Base-by-base conservation (phyloP, 805 yeast genomes). In the Schizosaccharomyces japonicus region DNA sequence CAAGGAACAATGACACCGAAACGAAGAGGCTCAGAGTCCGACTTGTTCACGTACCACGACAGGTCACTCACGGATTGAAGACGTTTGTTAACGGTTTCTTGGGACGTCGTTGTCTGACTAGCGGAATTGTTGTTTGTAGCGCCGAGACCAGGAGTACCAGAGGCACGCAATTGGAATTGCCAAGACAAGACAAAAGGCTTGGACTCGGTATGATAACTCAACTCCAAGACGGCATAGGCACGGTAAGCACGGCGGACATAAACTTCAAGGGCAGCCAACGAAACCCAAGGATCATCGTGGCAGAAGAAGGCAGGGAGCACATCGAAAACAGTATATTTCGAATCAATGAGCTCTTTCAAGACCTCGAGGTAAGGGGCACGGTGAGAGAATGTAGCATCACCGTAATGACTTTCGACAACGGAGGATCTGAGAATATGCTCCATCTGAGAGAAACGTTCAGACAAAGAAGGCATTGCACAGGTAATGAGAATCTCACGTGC, bases 401-500 rank as follows among this genome's bases (percentile, higher is more conserved):
- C 98, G 58, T 85, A 90, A 27, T 78, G 72, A 29, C 92, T 73
- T 56, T 80, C 84, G 56, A 85, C 80, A 45, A 90, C 96, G 32
- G 95, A 77, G 7, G 92, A 75, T 63, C 83, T 76, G 63, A 90
- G 71, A 56, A 90, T 90, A 62, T 87, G 95, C 67, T 92, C 96
- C 59, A 90, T 72, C 67, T 92, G 98, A 62, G 87, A 95, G 29
- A 94, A 78, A 67, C 96, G 77, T 66, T 90, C 99, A 63, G 81
- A 76, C 52, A 84, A 78, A 3, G 96, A 84, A 33, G 99, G 99
- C 65, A 90, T 70, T 28, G 96, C 83, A 62, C 95, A 90, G 69
- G 85, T 94, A 57, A 90, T 90, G 57, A 90, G 72, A 51, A 92
- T 80, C 66, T 92, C 99, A 61, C 96, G 76, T 1, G 96, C 95